phyloP scores from a whole-genome alignment of 2,329 filamentous ascomycete species.

The Keithomyces neogunnii region DNA sequence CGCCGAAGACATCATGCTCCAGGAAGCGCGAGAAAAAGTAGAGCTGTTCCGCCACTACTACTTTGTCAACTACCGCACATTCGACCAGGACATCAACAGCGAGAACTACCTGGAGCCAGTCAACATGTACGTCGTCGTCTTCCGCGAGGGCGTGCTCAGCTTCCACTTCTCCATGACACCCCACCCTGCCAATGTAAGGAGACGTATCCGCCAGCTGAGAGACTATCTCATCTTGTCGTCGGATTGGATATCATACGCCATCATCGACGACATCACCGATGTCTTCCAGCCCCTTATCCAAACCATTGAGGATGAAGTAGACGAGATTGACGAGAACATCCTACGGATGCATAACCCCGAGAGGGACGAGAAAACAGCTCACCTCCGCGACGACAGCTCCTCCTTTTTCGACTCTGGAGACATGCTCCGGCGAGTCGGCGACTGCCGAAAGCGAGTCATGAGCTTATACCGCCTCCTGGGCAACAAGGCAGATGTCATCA shows the following conservation, averaged over 20 bases:
- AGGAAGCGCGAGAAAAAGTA: constrained; percentile 95
- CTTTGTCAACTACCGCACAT: constrained; percentile 96
- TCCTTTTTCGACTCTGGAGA: constrained; percentile 48
- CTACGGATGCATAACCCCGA: constrained; percentile 66
- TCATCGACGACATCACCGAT: constrained; percentile 97
- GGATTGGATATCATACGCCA: constrained; percentile 97
- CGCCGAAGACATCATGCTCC: constrained; percentile 92
- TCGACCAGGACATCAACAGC: constrained; percentile 86
- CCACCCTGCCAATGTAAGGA: constrained; percentile 90
- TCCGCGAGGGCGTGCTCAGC: constrained; percentile 87
- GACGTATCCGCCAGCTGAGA: constrained; percentile 83
- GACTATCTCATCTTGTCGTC: constrained; percentile 90
- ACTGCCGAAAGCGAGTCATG: constrained; percentile 97
- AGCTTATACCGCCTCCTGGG: constrained; percentile 83
- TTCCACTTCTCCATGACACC: constrained; percentile 97
- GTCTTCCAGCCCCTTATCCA: constrained; percentile 90
- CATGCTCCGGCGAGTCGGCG: constrained; percentile 87
- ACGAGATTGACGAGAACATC: constrained; percentile 92
- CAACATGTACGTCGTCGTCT: constrained; percentile 96
- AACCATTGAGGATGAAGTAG: constrained; percentile 89
- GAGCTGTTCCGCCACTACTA: constrained; percentile 97
- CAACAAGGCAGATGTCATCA: constrained; percentile 98
- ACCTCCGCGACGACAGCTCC: constrained; percentile 35
- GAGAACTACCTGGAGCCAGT: constrained; percentile 90
- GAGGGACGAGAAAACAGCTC: constrained; percentile 35